Conservation (phyloP, 73 alveolate species). For the Paramecium caudatum region DNA sequence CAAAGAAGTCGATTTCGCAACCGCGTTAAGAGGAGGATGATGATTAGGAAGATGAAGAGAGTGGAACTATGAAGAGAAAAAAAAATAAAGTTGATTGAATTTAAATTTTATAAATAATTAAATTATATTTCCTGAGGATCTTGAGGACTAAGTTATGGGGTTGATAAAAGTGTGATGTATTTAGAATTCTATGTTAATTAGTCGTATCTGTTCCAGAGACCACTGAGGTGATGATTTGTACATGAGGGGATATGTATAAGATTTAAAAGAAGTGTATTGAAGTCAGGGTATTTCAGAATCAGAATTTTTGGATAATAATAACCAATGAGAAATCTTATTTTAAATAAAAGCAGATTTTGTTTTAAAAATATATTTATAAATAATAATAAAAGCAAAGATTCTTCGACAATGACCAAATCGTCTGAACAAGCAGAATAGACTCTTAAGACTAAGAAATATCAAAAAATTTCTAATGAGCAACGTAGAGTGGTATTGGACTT, state of each 20-base stretch:
- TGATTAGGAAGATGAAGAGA: conserved; percentile 29
- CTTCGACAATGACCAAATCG: conserved; percentile 9
- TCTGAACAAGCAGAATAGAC: neutral
- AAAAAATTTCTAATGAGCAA: neutral
- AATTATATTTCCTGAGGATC: no score
- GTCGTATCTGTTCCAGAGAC: no score
- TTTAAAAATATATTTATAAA: conserved; percentile 6
- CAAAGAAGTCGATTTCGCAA: conserved; percentile 30
- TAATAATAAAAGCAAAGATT: conserved; percentile 37
- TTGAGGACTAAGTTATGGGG: no score
- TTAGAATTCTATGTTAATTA: no score
- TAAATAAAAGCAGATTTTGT: neutral
- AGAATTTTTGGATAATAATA: no score
- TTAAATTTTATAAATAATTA: no score
- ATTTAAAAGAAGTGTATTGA: no score
- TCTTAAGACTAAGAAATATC: conserved; percentile 8
- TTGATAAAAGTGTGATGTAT: no score
- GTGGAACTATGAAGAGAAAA: conserved; percentile 12
- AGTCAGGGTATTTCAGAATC: no score
- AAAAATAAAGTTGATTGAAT: no score
- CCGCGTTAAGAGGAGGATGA: conserved; percentile 57
- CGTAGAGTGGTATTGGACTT: conserved; percentile 12
- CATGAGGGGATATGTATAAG: no score
- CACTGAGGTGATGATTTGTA: no score
- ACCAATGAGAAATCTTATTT: neutral